Base-by-base conservation (phyloP, 192 early-diverging fungal genomes). In the Coemansia sp. region DNA sequence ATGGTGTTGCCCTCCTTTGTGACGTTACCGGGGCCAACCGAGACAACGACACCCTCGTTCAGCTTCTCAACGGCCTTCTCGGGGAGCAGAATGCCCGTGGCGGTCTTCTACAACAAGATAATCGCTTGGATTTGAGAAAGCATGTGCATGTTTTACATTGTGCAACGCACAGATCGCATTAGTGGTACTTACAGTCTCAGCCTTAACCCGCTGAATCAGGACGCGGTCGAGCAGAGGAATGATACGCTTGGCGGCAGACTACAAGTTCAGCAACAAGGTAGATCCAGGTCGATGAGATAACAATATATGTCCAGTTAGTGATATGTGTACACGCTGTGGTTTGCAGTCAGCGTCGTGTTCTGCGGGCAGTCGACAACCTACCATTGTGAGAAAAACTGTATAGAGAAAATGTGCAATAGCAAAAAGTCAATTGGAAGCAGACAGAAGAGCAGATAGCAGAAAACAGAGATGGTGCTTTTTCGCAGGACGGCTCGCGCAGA, bases 151-250 rank as follows among this genome's bases (percentile, higher is more conserved):
- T 38, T 23, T 2, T 27, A 29, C 41, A 45, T 45, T 45, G 51
- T 24, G 22, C 14, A 15, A 19, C 51, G 8, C 10, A 24, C 11
- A 15, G 45, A 21, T 10, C 48, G 19, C 15, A 21, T 19, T 17
- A 22, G 35, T 50, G 12, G 47, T 54, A 77, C 75, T 77, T 77
- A 77, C 75, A 50, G 76, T 75, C 66, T 84, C 79, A 43, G 96
- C 89, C 87, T 99, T 98, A 78, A 98, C 77, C 62, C 96, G 93
- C 85, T 98, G 91, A 63, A 99, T 86, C 41, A 99, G 89, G 56
- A 99, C 94, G 60, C 98, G 92, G 87, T 98, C 97, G 67, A 98
- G 90, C 73, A 98, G 90, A 56, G 98, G 98, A 57, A 98, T 85
- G 73, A 99, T 93, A 61, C 89, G 87, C 87, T 93, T 94, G 65